Evolutionary conservation across 1,284 basidiomycete species (phyloP).

Genomic region (Calocybe gambosa): DNA sequence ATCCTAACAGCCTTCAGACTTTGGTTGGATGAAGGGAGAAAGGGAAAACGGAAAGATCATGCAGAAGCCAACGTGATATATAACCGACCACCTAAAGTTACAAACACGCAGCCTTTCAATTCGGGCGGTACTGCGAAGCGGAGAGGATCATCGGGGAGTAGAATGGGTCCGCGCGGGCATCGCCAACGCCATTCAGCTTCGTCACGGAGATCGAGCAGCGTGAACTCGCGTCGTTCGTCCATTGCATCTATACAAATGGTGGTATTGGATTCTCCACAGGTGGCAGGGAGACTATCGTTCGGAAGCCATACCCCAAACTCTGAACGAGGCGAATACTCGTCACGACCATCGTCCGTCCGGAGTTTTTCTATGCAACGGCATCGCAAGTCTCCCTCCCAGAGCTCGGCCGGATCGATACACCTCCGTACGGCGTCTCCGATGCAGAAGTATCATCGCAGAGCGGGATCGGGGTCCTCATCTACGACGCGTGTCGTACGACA

Average conservation of each 20-base stretch:
- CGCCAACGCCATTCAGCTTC: conserved; percentile 63
- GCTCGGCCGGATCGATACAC: conserved; percentile 64
- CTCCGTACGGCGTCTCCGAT: conserved; percentile 61
- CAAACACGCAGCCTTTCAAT: conserved; percentile 16
- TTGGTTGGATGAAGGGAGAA: conserved; percentile 78
- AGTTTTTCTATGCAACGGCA: conserved; percentile 63
- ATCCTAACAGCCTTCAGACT: conserved; percentile 65
- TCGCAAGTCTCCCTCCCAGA: conserved; percentile 68
- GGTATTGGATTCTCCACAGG: conserved; percentile 52
- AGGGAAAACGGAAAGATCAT: conserved; percentile 63
- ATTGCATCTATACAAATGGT: conserved; percentile 58
- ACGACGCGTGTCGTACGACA: conserved; percentile 66
- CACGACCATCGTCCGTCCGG: conserved; percentile 67
- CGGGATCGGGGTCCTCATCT: conserved; percentile 61
- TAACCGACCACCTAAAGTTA: conserved; percentile 12
- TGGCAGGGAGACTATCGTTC: conserved; percentile 56
- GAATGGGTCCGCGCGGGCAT: conserved; percentile 31
- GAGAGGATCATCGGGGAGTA: conserved; percentile 30
- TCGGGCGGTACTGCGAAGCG: conserved; percentile 37
- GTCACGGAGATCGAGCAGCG: conserved; percentile 74
- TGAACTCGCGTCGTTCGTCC: conserved; percentile 73
- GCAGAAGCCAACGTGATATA: conserved; percentile 12
- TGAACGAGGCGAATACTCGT: conserved; percentile 66
- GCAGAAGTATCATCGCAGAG: conserved; percentile 64
- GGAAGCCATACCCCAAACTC: conserved; percentile 75